Evolutionary conservation across 2,329 filamentous ascomycete genomes (phyloP), one percentile per base, ranked within the genome.

Genomic region (Penicillium sp.): DNA sequence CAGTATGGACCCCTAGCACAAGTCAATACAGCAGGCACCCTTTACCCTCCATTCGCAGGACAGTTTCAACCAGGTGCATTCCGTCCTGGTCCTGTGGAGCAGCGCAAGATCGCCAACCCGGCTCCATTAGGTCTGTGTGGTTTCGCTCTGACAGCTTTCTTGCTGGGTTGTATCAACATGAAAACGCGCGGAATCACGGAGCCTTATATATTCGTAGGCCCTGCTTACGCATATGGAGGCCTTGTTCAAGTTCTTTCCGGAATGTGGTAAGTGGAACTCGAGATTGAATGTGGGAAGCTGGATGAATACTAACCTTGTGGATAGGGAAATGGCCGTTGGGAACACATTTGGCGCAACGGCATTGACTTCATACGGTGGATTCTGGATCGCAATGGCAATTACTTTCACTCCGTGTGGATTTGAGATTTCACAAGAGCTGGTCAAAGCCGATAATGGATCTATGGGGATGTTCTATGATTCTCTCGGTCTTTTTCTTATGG

Each of bases 271-370:
- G 69, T 24, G 7, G 3, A 35, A 16, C 5, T 13, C 5, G 6
- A 22, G 16, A n/a, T 9, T 6, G 11, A 11, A 39, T 7, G 9
- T 4, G 11, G n/a, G n/a, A n/a, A n/a, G n/a, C n/a, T n/a, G 16
- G 10, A 14, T 5, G 13, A 24, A n/a, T 39, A n/a, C 6, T 39
- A 7, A 39, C 4, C 11, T n/a, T 4, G 16, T 22, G 7, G 5
- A 44, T 25, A 88, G 86, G 86, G 87, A 90, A 72, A 88, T 90
- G 81, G 86, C 86, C n/a, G 79, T 87, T 16, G 87, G 87, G 48
- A 90, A 91, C 76, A 90, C 88, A 3, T 90, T 90, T 58, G 87
- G 87, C 75, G 87, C 86, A 31, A 90, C 87, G 5, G 86, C 87
- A 2, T 74, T 90, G 39, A 86, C 85, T 4, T 90, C 87, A 0